These are phyloP conservation scores for Clitoria ternatea DNA, from an alignment of 306 rosid genomes.

Conservation along the genomic window DNA sequence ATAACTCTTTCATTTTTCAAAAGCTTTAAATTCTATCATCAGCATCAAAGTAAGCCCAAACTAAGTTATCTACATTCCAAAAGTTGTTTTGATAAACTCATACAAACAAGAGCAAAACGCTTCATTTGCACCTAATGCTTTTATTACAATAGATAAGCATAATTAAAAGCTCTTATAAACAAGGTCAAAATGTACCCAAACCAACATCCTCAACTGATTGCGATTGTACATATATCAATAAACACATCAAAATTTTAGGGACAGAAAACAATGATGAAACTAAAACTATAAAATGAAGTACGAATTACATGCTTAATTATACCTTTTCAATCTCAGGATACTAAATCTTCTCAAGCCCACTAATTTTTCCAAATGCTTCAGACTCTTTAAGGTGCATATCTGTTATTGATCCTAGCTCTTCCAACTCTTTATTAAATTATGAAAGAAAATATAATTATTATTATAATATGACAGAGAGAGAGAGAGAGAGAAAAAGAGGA, in stretches of 20 bases:
- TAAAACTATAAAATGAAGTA: not conserved
- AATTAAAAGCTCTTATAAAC: not conserved
- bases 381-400: conserved; percentile 98
- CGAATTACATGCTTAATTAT: conserved; percentile 4
- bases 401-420: conserved; percentile 86
- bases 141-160: not conserved
- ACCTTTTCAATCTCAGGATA: conserved; percentile 98
- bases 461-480: no score
- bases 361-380: conserved; percentile 83
- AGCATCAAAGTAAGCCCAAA: not conserved
- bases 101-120: conserved; percentile 1
- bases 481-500: no score
- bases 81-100: not conserved
- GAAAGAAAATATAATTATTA: conserved; percentile 27
- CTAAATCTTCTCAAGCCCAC: conserved; percentile 92
- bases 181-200: not conserved
- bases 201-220: not conserved
- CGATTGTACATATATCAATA: not conserved
- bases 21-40: not conserved
- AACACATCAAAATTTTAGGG: conserved; percentile 2
- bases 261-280: conserved; percentile 1
- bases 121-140: not conserved
- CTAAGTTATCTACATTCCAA: not conserved
- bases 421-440: conserved; percentile 84
- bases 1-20: not conserved